Percentiles rank a stretch among this genome's conserved stretches.
phyloP scores from a whole-genome alignment of 345 rosid species.

The Balakata baccata region DNA sequence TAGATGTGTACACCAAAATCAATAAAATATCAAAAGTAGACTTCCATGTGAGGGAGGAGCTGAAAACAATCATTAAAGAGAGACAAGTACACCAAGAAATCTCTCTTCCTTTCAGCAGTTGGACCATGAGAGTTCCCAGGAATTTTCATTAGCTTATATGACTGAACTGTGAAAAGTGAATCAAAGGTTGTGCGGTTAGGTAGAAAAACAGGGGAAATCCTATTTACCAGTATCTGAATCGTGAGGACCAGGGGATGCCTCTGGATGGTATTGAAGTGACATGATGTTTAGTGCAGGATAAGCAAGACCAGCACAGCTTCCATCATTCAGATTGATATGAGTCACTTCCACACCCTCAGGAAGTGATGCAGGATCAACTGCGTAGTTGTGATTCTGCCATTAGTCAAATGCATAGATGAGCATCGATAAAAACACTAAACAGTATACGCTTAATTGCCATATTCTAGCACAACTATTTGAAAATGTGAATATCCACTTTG shows the following conservation, averaged over 20 bases:
- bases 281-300: conserved; percentile 65
- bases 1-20: neutral
- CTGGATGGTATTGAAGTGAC: conserved; percentile 97
- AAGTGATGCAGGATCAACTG: conserved; percentile 85
- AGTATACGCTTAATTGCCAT: neutral
- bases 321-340: conserved; percentile 88
- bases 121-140: neutral
- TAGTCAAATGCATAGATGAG: neutral
- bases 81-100: too few species aligned
- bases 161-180: neutral
- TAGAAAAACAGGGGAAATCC: neutral
- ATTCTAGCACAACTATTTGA: conserved; percentile 7
- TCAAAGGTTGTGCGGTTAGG: neutral
- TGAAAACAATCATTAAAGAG: neutral
- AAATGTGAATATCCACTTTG: neutral
- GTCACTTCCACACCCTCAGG: conserved; percentile 87
- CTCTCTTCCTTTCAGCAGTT: neutral
- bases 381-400: conserved; percentile 88
- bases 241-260: conserved; percentile 96
- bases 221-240: conserved; percentile 77
- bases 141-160: neutral
- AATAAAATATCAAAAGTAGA: neutral
- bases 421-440: neutral
- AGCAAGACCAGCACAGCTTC: conserved; percentile 93
- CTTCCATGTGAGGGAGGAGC: neutral